phyloP scores from a whole-genome alignment of 495 filamentous ascomycete species.

The Xylaria sp. region DNA sequence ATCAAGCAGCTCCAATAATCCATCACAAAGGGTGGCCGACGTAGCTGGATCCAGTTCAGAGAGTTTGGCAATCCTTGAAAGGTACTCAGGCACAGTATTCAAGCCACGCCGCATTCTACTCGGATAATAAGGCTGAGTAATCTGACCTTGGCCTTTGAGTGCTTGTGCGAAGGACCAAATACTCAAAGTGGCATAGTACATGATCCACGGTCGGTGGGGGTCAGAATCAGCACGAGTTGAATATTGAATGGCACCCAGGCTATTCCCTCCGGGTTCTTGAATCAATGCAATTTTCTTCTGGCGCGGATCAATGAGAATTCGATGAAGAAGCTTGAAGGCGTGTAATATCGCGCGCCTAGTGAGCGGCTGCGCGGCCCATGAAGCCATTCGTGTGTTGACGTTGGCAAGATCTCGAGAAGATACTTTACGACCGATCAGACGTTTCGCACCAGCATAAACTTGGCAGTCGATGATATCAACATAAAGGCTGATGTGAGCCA shows the following conservation, averaged over 20 bases:
- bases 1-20: slow-evolving; percentile 53
- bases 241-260: slow-evolving; percentile 56
- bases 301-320: slow-evolving; percentile 70
- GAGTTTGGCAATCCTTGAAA: slow-evolving; percentile 48
- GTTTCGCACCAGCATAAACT: slow-evolving; percentile 84
- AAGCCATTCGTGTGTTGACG: slow-evolving; percentile 80
- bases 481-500: slow-evolving; percentile 95
- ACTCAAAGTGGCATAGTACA: slow-evolving; percentile 89
- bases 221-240: slow-evolving; percentile 85
- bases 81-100: slow-evolving; percentile 45
- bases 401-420: slow-evolving; percentile 78
- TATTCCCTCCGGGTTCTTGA: slow-evolving; percentile 38
- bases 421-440: slow-evolving; percentile 85
- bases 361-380: slow-evolving; percentile 82
- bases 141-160: slow-evolving; percentile 61
- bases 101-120: slow-evolving; percentile 1
- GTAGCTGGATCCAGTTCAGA: slow-evolving; percentile 47
- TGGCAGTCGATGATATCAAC: slow-evolving; percentile 95
- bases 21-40: slow-evolving; percentile 45
- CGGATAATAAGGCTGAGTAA: slow-evolving; percentile 33
- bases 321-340: slow-evolving; percentile 82
- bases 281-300: slow-evolving; percentile 39
- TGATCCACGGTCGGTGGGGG: slow-evolving; percentile 92
- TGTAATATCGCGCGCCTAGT: slow-evolving; percentile 92
- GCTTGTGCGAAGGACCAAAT: slow-evolving; percentile 95